Conservation (phyloP, 2,329 filamentous ascomycete species). For the Neonectria punicea region DNA sequence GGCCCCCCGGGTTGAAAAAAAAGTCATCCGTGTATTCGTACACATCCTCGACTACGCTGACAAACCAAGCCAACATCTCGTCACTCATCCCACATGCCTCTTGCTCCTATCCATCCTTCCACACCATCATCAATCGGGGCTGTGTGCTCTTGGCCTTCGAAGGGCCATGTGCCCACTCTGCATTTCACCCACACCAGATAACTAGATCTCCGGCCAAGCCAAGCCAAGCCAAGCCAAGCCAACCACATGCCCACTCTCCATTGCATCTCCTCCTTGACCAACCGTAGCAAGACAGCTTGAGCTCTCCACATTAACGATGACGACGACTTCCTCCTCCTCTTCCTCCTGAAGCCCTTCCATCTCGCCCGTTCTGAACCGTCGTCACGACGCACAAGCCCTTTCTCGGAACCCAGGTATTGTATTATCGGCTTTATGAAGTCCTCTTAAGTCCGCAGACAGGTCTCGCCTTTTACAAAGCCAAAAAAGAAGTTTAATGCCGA, state of each 20-base stretch:
- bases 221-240: not conserved
- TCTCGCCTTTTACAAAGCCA: not conserved
- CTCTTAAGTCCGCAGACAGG: conserved; percentile 5
- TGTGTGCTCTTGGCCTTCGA: conserved; percentile 8
- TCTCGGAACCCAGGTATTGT: not conserved
- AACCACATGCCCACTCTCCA: not conserved
- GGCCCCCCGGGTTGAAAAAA: no score
- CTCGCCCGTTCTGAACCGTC: not conserved
- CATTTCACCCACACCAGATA: no score
- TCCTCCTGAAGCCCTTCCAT: not conserved
- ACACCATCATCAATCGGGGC: conserved; percentile 7
- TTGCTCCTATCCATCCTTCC: not conserved
- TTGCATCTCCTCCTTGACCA: not conserved
- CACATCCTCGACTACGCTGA: conserved; percentile 12
- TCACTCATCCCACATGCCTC: not conserved
- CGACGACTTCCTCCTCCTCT: not conserved
- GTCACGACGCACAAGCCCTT: not conserved
- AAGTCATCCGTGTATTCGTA: not conserved
- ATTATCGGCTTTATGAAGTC: not conserved
- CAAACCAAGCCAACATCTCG: conserved; percentile 2
- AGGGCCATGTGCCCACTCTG: no score
- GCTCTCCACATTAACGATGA: not conserved
- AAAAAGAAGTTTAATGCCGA: conserved; percentile 22
- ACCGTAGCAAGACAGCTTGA: not conserved
- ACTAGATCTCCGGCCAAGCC: conserved; percentile 1